These are phyloP conservation scores for Kwoniella heveanensis DNA, from an alignment of 768 basidiomycete species.

Conservation along the genomic window DNA sequence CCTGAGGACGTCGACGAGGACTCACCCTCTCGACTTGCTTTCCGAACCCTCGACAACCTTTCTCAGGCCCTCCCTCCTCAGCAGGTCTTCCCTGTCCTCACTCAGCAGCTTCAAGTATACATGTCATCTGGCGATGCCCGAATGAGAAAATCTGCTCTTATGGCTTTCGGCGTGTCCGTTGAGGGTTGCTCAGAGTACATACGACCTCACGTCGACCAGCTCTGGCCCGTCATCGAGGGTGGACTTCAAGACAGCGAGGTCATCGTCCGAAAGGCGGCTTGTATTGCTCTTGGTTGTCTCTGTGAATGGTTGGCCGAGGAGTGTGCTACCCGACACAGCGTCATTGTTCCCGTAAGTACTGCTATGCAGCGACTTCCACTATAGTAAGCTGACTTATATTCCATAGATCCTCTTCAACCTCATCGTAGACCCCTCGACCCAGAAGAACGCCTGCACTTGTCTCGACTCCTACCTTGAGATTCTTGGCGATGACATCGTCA, in stretches of 20 bases:
- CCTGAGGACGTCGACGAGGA: constrained; percentile 87
- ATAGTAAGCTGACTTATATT: not conserved
- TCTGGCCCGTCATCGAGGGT: constrained; percentile 91
- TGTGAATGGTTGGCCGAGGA: constrained; percentile 98
- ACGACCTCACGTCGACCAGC: constrained; percentile 82
- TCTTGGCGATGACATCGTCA: constrained; percentile 79
- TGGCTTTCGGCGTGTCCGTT: constrained; percentile 90
- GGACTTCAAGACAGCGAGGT: constrained; percentile 83
- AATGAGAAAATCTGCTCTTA: constrained; percentile 86
- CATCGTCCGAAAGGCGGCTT: constrained; percentile 90
- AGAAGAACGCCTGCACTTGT: constrained; percentile 91
- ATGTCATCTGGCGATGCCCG: constrained; percentile 76
- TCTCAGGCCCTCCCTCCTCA: constrained; percentile 88
- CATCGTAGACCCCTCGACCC: constrained; percentile 81
- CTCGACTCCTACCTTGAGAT: constrained; percentile 96
- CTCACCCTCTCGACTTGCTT: constrained; percentile 86
- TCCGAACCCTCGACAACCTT: constrained; percentile 90
- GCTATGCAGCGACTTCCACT: too few relatives aligned
- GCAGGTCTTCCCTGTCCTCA: constrained; percentile 93
- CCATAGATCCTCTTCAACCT: constrained; percentile 85
- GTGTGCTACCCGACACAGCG: constrained; percentile 73
- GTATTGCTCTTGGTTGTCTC: constrained; percentile 89
- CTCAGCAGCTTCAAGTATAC: constrained; percentile 77
- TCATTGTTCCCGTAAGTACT: constrained; percentile 75
- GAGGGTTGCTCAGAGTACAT: constrained; percentile 98